phyloP scores from a whole-genome alignment of 2,329 filamentous ascomycete genomes.

The Westerdykella sp. region DNA sequence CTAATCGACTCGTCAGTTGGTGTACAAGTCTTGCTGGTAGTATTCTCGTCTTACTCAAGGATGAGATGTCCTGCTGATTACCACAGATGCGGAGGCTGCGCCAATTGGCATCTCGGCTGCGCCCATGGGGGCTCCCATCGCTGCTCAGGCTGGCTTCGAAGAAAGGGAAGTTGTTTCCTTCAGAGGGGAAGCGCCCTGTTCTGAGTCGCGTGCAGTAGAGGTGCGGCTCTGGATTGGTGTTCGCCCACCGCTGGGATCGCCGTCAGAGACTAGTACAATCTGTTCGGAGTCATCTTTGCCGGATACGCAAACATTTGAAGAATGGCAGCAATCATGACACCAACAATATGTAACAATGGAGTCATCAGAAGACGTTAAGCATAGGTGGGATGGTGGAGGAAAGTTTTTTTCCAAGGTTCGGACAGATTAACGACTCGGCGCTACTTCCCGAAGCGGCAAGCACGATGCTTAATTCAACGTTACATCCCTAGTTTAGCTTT shows the following conservation, averaged over 20 bases:
- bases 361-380: background rate
- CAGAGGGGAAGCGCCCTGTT: conserved; percentile 3
- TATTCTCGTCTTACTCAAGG: conserved; percentile 14
- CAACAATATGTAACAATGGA: background rate
- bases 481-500: too few species aligned
- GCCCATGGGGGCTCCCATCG: conserved; percentile 17
- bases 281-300: conserved; percentile 5
- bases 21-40: conserved; percentile 22
- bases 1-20: conserved; percentile 17
- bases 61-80: background rate
- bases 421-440: background rate
- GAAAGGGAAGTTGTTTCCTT: conserved; percentile 18
- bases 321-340: background rate
- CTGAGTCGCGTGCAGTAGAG: conserved; percentile 3
- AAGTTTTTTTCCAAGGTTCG: too few species aligned
- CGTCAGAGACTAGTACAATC: conserved; percentile 7
- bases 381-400: background rate
- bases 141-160: conserved; percentile 23
- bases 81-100: conserved; percentile 1
- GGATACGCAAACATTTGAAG: background rate
- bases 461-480: background rate
- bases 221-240: conserved; percentile 14
- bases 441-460: background rate
- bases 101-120: conserved; percentile 18
- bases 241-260: conserved; percentile 9